Evolutionary conservation across 352 stramenopile genomes (phyloP).

Genomic region (Bremia lactucae): DNA sequence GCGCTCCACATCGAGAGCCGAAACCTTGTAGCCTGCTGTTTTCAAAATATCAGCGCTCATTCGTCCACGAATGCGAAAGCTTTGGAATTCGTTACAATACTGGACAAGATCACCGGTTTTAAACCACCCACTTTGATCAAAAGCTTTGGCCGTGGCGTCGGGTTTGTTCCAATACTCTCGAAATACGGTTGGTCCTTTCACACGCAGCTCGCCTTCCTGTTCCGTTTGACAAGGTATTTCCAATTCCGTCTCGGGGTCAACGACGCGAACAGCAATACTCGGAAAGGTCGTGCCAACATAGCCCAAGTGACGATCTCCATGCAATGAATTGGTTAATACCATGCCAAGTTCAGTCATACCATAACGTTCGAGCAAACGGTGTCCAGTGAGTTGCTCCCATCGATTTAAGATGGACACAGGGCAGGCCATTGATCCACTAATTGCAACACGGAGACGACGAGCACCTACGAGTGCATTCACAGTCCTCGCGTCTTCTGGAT

Average conservation of each 20-base stretch:
- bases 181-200: slow-evolving; percentile 83
- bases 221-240: slow-evolving; percentile 29
- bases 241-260: slow-evolving; percentile 58
- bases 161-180: slow-evolving; percentile 77
- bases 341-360: slow-evolving; percentile 90
- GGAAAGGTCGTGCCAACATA: slow-evolving; percentile 82
- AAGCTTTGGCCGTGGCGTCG: slow-evolving; percentile 76
- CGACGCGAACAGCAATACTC: slow-evolving; percentile 66
- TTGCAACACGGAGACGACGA: slow-evolving; percentile 35
- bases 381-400: slow-evolving; percentile 76
- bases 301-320: slow-evolving; percentile 55
- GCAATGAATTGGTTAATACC: slow-evolving; percentile 82
- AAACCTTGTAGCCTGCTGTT: slow-evolving; percentile 87
- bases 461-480: slow-evolving; percentile 13
- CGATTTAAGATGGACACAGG: slow-evolving; percentile 62
- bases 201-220: slow-evolving; percentile 69
- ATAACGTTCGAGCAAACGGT: slow-evolving; percentile 83
- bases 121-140: slow-evolving; percentile 84
- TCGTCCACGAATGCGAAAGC: slow-evolving; percentile 83
- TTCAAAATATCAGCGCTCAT: slow-evolving; percentile 90
- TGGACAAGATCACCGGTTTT: slow-evolving; percentile 86
- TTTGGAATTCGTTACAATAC: slow-evolving; percentile 54
- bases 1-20: slow-evolving; percentile 85
- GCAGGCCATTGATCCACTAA: slow-evolving; percentile 83
- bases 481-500: slow-evolving; percentile 6